Base-by-base conservation (phyloP, 371 early-diverging fungal genomes). In the Mortierella sp. region DNA sequence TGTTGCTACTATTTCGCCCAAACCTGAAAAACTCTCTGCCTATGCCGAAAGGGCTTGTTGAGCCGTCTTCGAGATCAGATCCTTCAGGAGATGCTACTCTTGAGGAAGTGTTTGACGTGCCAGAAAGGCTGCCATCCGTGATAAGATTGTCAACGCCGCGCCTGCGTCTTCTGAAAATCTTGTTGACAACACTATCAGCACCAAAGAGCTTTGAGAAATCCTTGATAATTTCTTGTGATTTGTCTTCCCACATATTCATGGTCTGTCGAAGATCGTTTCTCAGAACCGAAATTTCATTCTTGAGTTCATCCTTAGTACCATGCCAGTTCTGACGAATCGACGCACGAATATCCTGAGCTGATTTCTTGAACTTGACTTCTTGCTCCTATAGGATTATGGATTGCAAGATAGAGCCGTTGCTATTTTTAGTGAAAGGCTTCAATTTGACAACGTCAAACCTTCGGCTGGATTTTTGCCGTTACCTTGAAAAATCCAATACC, bases 401-500 rank as follows among this genome's bases (percentile, higher is more conserved):
- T 28, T 32, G 15, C 11, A 24, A 36, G 41, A 4, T 21, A 10
- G n/a, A 24, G 41, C 24, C 24, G 28, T 21, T 1, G 58, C 13
- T 19, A 67, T 33, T 52, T 58, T 43, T n/a, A 24, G 16, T 15
- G 28, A 22, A 32, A 2, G n/a, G 52, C 52, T 52, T 52, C 9
- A 52, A 21, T 52, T 21, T 52, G 9, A 15, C 8, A 3, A 16
- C 52, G n/a, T 21, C 52, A 19, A 47, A 16, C 21, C 19, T 55
- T 53, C 32, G 22, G 9, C 40, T 57, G n/a, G 33, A 16, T 24
- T 41, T 40, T 28, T 38, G 52, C 3, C 36, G 16, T 59, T 86
- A 90, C 91, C 88, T 94, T 95, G 67, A 96, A 84, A 70, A 94
- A 96, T 9, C 93, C 91, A 63, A 97, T 92, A 76, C 96, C 96